A percentile compares a stretch with the other conserved stretches of the same genome.
Evolutionary conservation across 495 filamentous ascomycete species (phyloP).

Genomic region (Massariosphaeria phaeospora): DNA sequence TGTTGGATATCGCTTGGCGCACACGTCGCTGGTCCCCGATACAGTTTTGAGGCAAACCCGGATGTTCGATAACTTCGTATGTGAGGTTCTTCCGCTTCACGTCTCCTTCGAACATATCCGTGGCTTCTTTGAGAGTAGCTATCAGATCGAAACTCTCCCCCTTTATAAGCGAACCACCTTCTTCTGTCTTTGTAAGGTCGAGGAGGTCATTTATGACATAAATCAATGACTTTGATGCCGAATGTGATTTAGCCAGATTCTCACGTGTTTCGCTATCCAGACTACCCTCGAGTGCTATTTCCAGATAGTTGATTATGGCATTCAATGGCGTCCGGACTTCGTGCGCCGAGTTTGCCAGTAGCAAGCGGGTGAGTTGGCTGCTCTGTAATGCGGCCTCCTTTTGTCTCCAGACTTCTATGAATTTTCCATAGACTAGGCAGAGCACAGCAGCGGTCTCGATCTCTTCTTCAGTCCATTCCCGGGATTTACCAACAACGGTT

Average conservation of each 20-base stretch:
- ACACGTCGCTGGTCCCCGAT: slow-evolving; percentile 75
- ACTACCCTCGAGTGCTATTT: slow-evolving; percentile 83
- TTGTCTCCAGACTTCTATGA: slow-evolving; percentile 89
- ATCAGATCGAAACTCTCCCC: slow-evolving; percentile 75
- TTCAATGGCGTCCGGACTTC: slow-evolving; percentile 93
- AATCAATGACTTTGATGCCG: slow-evolving; percentile 91
- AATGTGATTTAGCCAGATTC: slow-evolving; percentile 80
- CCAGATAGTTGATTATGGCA: slow-evolving; percentile 93
- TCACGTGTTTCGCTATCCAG: slow-evolving; percentile 82
- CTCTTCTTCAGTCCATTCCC: slow-evolving; percentile 71
- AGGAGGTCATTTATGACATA: slow-evolving; percentile 95
- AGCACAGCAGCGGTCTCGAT: slow-evolving; percentile 84
- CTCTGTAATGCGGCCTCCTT: slow-evolving; percentile 81
- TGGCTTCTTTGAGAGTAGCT: slow-evolving; percentile 68
- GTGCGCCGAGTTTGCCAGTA: slow-evolving; percentile 89
- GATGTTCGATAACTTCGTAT: slow-evolving; percentile 62
- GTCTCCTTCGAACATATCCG: slow-evolving; percentile 66
- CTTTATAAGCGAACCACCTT: slow-evolving; percentile 73
- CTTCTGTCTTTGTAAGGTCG: slow-evolving; percentile 85
- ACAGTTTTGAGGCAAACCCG: slow-evolving; percentile 65
- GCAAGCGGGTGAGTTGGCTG: slow-evolving; percentile 71
- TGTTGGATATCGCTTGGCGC: slow-evolving; percentile 73
- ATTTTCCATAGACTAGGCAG: slow-evolving; percentile 86
- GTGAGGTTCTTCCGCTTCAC: slow-evolving; percentile 68
- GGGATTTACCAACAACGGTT: slow-evolving; percentile 66